Base-by-base conservation (phyloP, 2,329 filamentous ascomycete species). In the Talaromyces amestolkiae region DNA sequence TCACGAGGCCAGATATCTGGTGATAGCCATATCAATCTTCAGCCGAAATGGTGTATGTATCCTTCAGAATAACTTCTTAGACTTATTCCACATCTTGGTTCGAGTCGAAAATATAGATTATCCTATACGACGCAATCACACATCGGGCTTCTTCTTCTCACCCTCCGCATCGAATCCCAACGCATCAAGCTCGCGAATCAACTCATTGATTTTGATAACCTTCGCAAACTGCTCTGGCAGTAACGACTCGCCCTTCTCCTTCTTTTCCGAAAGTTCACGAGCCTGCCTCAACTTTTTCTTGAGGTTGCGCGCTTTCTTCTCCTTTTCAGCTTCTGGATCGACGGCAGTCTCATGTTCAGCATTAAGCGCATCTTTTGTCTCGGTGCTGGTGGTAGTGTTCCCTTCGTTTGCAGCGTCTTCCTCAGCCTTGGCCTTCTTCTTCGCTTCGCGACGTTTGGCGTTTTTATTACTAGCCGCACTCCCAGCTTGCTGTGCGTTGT, bases 271-370 rank as follows among this genome's bases (percentile, higher is more conserved):
- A 63, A 99, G 83, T 2, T 98, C 95, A 71, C 89, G 90, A 3
- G 95, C 94, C 77, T 99, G 95, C 73, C 94, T 91, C 67, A 99
- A 82, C 80, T 98, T 99, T 84, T 99, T 99, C 76, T 90, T 91
- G 53, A 98, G 81, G 73, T 92, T 96, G 69, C 93, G 88, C 0
- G 91, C 94, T 77, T 97, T 96, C 83, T 97, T 99, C 76, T 97
- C 92, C 71, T 86, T 90, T 77, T 97, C 93, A 0, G 84, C 87
- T 69, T 93, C 90, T 0, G 86, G 84, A 71, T 95, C 90, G 0
- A 65, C 17, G 8, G n/a, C 33, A 45, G 24, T 13, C 27, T 49
- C 61, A 10, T 4, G 8, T 13, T 62, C 60, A 17, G 49, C 19
- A 3, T 56, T 33, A 6, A 17, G 17, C 8, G 19, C 11, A 10